Evolutionary conservation across 345 rosid species (phyloP), one percentile per base, ranked within the genome.

Genomic region (Iberis pinnata): DNA sequence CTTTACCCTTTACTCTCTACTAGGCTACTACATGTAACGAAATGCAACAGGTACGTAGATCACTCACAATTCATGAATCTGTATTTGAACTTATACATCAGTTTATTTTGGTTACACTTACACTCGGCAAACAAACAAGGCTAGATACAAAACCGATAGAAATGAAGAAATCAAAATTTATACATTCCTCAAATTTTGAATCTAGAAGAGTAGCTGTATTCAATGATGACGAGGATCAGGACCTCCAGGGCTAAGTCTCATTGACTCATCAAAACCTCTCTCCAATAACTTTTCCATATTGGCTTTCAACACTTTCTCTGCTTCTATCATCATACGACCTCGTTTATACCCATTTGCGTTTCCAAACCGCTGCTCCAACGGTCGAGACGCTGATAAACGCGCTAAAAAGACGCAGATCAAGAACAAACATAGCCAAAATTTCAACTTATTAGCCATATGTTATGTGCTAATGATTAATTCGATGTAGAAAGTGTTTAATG

Each of bases 191-290:
- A 12, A 29, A 53, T 53, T 1, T 0, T n/a, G 12, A 54, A 39
- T 15, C n/a, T 32, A 64, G 10, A 1, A 41, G 31, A 15, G n/a
- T 22, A 36, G n/a, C n/a, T 5, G 1, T 24, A 40, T 25, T 59
- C 60, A 75, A 53, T 82, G 85, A 58, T 85, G 95, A 36, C 73
- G 79, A 15, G 80, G 85, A 60, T 82, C 82, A 13, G 84, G 86
- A 36, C 94, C 86, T 10, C 94, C 94, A 12, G 89, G 94, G 61
- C 84, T 80, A 0, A 64, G 52, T 43, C 85, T 42, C 22, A 53
- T 58, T 31, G 95, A 53, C 38, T 70, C 54, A 40, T 40, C 12
- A 13, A 67, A 57, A 55, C 57, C 70, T 47, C n/a, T 65, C 32
- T 77, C 80, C 36, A 39, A 42, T 18, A 73, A 72, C 60, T 77